Conservation (phyloP, 2,329 filamentous ascomycete species). For the Monosporascus sp. region DNA sequence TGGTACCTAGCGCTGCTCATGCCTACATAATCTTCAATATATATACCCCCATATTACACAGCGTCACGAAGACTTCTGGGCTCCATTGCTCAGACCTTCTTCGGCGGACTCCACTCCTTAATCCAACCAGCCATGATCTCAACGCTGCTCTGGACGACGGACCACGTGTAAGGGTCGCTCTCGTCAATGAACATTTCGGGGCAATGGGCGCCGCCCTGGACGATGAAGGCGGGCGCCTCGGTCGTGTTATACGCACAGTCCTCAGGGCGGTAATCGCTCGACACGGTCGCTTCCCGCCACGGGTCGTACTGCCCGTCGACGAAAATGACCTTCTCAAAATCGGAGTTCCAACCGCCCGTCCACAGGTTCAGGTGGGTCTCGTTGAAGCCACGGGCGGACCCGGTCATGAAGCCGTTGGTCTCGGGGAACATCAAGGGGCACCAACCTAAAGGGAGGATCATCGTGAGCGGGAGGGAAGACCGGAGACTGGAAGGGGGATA, state of each 20-base stretch:
- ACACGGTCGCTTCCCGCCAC: slow-evolving; percentile 16
- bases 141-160: slow-evolving; percentile 7
- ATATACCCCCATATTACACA: too few relatives aligned
- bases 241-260: slow-evolving; percentile 8
- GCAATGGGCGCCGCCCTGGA: slow-evolving; percentile 10
- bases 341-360: slow-evolving; percentile 23
- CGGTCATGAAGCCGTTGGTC: slow-evolving; percentile 13
- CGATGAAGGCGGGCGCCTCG: slow-evolving; percentile 7
- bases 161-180: not conserved
- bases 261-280: slow-evolving; percentile 9
- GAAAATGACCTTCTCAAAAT: slow-evolving; percentile 22
- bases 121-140: slow-evolving; percentile 13
- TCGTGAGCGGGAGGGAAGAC: too few relatives aligned
- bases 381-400: slow-evolving; percentile 11
- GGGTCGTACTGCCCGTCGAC: slow-evolving; percentile 26
- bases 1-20: too few relatives aligned
- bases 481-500: too few relatives aligned
- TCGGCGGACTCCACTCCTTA: slow-evolving; percentile 4
- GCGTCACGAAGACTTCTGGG: too few relatives aligned
- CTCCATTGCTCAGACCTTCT: too few relatives aligned
- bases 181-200: slow-evolving; percentile 9
- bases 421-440: slow-evolving; percentile 38
- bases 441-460: slow-evolving; percentile 8
- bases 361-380: slow-evolving; percentile 12
- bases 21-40: too few relatives aligned